Evolutionary conservation across 768 basidiomycete species (phyloP), one percentile per base, ranked within the genome.

Genomic region (Vararia minispora): DNA sequence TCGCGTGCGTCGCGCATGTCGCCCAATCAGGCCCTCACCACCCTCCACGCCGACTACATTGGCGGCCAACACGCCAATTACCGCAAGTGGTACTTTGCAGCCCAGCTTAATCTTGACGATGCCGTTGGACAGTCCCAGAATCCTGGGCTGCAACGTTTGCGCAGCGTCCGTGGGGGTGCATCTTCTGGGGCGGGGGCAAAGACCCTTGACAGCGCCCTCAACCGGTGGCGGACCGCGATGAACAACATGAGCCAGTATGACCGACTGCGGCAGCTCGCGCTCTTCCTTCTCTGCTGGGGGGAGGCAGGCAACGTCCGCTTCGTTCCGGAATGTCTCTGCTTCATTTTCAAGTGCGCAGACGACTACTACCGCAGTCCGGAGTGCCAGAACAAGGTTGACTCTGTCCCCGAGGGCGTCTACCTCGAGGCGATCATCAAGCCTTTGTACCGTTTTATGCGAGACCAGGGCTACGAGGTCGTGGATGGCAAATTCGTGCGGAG

Each of bases 301-400:
- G 95, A 99, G 62, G 95, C 81, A 0, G 92, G 90, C 37, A 95
- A 98, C 54, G 86, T 99, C 35, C 82, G 95, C 44, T 98, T 98
- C 62, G 82, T 89, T 16, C 92, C 95, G 9, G 95, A 99, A 56
- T 88, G 85, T 51, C 64, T 99, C 33, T 97, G 94, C 68, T 99
- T 98, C 73, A 94, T 99, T 55, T 98, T 98, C 80, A 99, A 99
- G 63, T 99, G 95, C 54, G 95, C 95, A 41, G 95, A 99, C 60
- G 95, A 99, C 64, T 98, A 98, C 58, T 99, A 99, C 60, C 86
- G 95, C 42, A 90, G 87, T 42, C 81, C 94, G 20, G 95, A 98
- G 57, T 99, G 95, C 56, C 95, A 99, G 63, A 94, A 88, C 62
- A 69, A 79, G 47, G 61, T 87, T 20, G 95, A 99, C 30, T 83